Conservation (phyloP, 805 yeast species). For the Kodamaea jinghongensis region DNA sequence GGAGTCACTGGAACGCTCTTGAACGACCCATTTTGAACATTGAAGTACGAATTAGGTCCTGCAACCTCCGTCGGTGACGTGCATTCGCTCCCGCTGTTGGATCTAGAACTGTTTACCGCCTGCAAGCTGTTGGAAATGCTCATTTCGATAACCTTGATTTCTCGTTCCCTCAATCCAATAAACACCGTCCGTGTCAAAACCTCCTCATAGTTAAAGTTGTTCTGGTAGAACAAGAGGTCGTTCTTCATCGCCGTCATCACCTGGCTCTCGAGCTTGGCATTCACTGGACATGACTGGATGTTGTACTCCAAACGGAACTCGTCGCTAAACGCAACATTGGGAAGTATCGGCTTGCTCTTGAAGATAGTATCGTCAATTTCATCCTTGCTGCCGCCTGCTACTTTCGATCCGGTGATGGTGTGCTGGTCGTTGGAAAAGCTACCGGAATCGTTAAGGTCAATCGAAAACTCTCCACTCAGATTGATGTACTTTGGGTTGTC, state of each 20-base stretch:
- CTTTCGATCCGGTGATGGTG: constrained; percentile 9
- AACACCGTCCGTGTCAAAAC: constrained; percentile 38
- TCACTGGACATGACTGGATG: constrained; percentile 54
- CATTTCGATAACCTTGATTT: constrained; percentile 44
- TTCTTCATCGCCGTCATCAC: constrained; percentile 51
- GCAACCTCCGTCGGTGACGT: constrained; percentile 2
- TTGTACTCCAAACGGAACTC: constrained; percentile 52
- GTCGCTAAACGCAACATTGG: constrained; percentile 44
- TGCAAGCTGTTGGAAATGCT: constrained; percentile 9
- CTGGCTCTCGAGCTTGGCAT: constrained; percentile 48
- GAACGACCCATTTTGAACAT: neutral
- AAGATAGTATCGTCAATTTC: constrained; percentile 3
- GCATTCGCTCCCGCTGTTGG: neutral
- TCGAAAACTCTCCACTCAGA: neutral
- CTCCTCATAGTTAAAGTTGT: constrained; percentile 29
- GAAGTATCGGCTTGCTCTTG: constrained; percentile 23
- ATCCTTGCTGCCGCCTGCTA: neutral
- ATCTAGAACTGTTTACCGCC: neutral
- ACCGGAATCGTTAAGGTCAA: neutral
- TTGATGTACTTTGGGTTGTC: neutral
- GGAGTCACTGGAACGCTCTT: neutral
- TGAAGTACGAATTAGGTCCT: constrained; percentile 1
- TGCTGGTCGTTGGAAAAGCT: constrained; percentile 11
- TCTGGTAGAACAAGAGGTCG: constrained; percentile 45
- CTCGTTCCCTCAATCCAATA: constrained; percentile 44